These are phyloP conservation scores for Ceratobasidium sp. DNA, from an alignment of 1,284 basidiomycete genomes.

Conservation along the genomic window DNA sequence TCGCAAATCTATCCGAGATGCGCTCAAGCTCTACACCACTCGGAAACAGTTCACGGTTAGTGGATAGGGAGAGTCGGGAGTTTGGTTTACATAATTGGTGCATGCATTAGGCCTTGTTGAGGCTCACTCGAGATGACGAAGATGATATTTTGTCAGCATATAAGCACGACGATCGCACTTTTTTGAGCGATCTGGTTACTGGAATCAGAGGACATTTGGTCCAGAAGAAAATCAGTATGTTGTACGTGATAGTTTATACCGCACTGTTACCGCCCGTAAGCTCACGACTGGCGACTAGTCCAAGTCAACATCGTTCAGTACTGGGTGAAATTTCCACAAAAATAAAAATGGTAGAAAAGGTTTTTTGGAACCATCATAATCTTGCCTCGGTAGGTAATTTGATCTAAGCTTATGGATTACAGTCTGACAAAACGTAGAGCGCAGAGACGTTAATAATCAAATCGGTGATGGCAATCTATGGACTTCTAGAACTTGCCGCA, in stretches of 20 bases:
- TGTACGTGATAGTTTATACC: background rate
- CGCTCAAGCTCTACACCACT: too few species aligned
- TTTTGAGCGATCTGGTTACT: background rate
- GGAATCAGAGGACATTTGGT: background rate
- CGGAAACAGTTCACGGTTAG: background rate
- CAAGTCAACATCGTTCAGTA: background rate
- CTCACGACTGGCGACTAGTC: background rate
- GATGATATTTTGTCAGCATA: conserved; percentile 2
- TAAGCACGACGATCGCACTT: conserved; percentile 10
- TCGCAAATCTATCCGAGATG: too few species aligned
- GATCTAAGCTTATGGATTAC: too few species aligned
- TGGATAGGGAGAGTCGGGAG: background rate
- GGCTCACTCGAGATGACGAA: background rate
- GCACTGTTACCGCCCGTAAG: background rate
- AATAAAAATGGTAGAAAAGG: background rate
- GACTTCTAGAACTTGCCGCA: background rate
- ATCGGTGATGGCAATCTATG: conserved; percentile 26
- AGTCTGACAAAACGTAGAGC: background rate
- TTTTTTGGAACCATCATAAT: too few species aligned
- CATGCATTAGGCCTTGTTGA: background rate
- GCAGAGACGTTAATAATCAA: conserved; percentile 1
- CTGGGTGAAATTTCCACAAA: background rate
- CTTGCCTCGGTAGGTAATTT: too few species aligned
- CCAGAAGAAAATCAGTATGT: background rate
- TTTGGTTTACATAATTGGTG: background rate